Percentiles rank a stretch among this genome's conserved stretches.
phyloP scores from a whole-genome alignment of 768 basidiomycete species.

The Termitomyces eurrhizus region DNA sequence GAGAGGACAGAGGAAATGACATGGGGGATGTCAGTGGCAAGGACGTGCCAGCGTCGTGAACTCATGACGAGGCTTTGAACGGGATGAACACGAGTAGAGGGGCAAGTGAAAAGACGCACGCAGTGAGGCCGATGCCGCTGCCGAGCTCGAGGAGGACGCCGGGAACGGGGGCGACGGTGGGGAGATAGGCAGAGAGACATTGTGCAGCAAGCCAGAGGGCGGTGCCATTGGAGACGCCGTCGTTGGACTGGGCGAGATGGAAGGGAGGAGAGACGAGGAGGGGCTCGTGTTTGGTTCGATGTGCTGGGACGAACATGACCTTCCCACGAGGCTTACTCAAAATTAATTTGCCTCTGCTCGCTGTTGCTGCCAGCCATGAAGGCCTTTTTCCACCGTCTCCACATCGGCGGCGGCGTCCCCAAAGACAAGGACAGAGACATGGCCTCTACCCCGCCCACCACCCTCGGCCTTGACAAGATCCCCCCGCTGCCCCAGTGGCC shows the following conservation, averaged over 20 bases:
- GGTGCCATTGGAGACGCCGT: conserved; percentile 72
- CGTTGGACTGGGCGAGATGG: conserved; percentile 49
- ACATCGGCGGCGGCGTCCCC: conserved; percentile 47
- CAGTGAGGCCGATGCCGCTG: conserved; percentile 75
- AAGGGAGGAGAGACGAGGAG: conserved; percentile 24
- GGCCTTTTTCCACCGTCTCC: conserved; percentile 77
- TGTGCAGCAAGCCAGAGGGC: conserved; percentile 85
- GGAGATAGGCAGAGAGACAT: conserved; percentile 62
- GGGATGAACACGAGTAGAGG: conserved; percentile 4
- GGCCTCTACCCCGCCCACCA: background rate
- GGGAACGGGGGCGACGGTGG: conserved; percentile 27
- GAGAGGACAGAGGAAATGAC: conserved; percentile 62
- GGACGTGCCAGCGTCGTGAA: conserved; percentile 69
- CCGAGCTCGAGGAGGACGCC: conserved; percentile 70
- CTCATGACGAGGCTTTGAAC: conserved; percentile 53
- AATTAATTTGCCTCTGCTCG: conserved; percentile 22
- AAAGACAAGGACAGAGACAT: conserved; percentile 61
- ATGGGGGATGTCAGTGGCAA: conserved; percentile 69
- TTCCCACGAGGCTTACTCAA: conserved; percentile 21
- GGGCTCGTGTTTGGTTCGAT: conserved; percentile 11
- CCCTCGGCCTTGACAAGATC: conserved; percentile 54
- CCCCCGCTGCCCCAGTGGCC: conserved; percentile 72
- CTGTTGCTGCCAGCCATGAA: conserved; percentile 51
- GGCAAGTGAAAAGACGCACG: conserved; percentile 41
- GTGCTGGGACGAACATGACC: conserved; percentile 7